These are phyloP conservation scores for Dillenia turbinata DNA, from an alignment of 164 flowering plant genomes.

Conservation along the genomic window DNA sequence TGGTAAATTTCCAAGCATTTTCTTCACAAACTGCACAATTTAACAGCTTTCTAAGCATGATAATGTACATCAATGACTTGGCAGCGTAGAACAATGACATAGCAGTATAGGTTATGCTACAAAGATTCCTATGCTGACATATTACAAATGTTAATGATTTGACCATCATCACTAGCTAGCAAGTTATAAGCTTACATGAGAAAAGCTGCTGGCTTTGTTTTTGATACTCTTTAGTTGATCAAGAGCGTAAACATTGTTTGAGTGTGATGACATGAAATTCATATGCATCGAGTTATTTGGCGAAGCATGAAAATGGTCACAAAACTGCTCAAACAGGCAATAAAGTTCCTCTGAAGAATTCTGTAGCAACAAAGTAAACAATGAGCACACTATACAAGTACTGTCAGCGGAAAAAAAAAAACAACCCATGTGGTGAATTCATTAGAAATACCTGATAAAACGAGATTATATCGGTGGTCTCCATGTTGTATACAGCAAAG, in stretches of 20 bases:
- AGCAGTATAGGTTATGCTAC: background rate
- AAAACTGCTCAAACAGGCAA: slow-evolving; percentile 73
- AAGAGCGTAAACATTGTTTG: slow-evolving; percentile 78
- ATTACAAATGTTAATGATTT: background rate
- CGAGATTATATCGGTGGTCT: slow-evolving; percentile 84
- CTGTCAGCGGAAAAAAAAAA: background rate
- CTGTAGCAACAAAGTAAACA: slow-evolving; percentile 29
- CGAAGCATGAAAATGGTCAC: slow-evolving; percentile 71
- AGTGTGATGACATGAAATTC: slow-evolving; percentile 90
- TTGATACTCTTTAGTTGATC: slow-evolving; percentile 68
- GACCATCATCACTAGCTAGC: too few relatives aligned
- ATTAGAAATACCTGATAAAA: slow-evolving; percentile 69
- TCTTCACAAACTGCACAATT: slow-evolving; percentile 84
- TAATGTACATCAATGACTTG: too few relatives aligned
- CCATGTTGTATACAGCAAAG: slow-evolving; percentile 96
- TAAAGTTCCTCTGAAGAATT: slow-evolving; percentile 86
- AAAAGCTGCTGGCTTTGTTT: slow-evolving; percentile 56
- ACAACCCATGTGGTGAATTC: slow-evolving; percentile 1
- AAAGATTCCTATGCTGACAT: background rate
- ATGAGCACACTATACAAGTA: slow-evolving; percentile 4
- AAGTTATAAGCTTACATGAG: slow-evolving; percentile 44
- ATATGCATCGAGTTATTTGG: slow-evolving; percentile 48
- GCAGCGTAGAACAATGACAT: background rate
- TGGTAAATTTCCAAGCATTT: slow-evolving; percentile 74
- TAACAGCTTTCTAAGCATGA: slow-evolving; percentile 8